phyloP scores from a whole-genome alignment of 2,329 filamentous ascomycete species.

The Fusarium continuum region DNA sequence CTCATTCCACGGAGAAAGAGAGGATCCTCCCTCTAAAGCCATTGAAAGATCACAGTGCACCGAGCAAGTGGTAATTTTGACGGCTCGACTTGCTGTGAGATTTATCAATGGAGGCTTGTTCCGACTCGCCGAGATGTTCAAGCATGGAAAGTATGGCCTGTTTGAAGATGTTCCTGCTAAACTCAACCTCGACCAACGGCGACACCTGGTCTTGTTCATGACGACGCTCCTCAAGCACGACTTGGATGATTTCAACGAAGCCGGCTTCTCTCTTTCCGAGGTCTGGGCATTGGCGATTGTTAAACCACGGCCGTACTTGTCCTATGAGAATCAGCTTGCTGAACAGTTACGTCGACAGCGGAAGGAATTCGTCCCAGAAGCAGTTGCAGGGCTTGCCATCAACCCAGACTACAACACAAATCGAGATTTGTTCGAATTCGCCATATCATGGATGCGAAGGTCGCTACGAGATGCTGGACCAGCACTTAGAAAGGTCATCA shows the following conservation, averaged over 20 bases:
- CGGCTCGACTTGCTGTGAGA: constrained; percentile 56
- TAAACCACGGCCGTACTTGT: constrained; percentile 57
- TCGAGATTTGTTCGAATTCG: constrained; percentile 59
- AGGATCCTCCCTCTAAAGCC: constrained; percentile 15
- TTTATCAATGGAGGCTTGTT: constrained; percentile 58
- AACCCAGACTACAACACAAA: constrained; percentile 60
- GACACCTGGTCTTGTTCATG: constrained; percentile 61
- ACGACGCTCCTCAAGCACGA: constrained; percentile 58
- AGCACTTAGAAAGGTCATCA: constrained; percentile 48
- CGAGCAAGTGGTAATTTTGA: constrained; percentile 57
- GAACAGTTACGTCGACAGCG: constrained; percentile 55
- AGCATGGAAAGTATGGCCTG: constrained; percentile 58
- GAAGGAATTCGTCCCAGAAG: constrained; percentile 55
- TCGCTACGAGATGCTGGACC: constrained; percentile 53
- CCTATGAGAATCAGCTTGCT: constrained; percentile 61
- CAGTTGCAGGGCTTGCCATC: constrained; percentile 48
- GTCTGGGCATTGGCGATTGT: constrained; percentile 64
- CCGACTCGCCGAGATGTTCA: constrained; percentile 57
- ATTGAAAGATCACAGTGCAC: constrained; percentile 47
- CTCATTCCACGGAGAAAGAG: constrained; percentile 28
- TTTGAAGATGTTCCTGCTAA: constrained; percentile 56
- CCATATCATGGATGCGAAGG: constrained; percentile 61
- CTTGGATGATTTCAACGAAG: constrained; percentile 57
- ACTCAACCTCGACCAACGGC: constrained; percentile 54
- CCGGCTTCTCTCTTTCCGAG: constrained; percentile 57